A percentile compares a stretch with the other conserved stretches of the same genome.
Conservation (phyloP, 2,329 filamentous ascomycete species). For the Ceratocystis variospora region DNA sequence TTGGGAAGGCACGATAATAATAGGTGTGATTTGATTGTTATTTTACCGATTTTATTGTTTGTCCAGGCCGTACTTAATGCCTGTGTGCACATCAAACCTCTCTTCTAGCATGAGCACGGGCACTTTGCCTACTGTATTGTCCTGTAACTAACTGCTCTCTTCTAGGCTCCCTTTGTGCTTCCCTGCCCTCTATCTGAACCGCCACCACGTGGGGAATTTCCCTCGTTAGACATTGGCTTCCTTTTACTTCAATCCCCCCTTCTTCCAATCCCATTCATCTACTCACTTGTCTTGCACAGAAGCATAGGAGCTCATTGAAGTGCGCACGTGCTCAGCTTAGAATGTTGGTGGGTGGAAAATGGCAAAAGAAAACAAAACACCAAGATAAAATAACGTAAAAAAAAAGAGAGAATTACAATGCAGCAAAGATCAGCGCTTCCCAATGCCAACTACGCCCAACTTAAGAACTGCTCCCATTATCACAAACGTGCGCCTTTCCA, state of each 20-base stretch:
- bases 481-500: no score
- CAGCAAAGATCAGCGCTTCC: constrained; percentile 3
- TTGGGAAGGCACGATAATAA: constrained; percentile 3
- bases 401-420: neutral
- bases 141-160: no score
- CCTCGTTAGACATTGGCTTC: neutral
- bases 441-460: constrained; percentile 4
- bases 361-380: neutral
- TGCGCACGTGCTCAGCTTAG: neutral
- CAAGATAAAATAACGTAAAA: constrained; percentile 5
- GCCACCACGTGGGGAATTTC: neutral
- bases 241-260: neutral
- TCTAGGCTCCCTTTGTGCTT: no score
- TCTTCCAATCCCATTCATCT: neutral
- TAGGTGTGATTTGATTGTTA: neutral
- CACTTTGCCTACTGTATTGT: no score
- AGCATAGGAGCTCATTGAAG: neutral
- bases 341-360: neutral
- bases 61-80: no score
- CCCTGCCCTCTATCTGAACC: neutral
- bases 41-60: neutral
- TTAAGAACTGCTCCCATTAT: neutral
- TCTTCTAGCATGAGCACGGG: no score
- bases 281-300: neutral
- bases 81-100: no score